phyloP scores from a whole-genome alignment of 768 basidiomycete species.

The Termitomyces sp. region DNA sequence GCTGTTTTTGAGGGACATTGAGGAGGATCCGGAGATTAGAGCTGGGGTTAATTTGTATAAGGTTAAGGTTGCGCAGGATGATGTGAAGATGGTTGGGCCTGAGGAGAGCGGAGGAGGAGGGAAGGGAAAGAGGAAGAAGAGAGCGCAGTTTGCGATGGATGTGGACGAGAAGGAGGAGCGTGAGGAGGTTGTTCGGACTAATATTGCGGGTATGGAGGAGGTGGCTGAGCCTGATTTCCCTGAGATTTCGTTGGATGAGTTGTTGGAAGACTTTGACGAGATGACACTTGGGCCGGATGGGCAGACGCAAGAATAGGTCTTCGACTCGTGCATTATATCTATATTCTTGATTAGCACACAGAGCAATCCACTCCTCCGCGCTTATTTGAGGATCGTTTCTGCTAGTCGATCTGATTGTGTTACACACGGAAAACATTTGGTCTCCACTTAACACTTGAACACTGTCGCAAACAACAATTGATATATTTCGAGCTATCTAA shows the following conservation, averaged over 20 bases:
- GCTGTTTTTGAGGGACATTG: conserved; percentile 88
- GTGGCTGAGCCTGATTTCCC: conserved; percentile 85
- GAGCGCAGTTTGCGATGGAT: conserved; percentile 61
- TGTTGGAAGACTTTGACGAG: conserved; percentile 91
- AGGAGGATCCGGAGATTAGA: conserved; percentile 93
- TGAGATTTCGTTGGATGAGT: conserved; percentile 77
- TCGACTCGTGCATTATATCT: background rate
- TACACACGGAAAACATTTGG: no score
- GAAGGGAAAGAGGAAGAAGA: conserved; percentile 39
- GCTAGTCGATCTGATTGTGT: no score
- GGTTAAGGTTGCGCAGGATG: conserved; percentile 28
- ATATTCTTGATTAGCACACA: background rate
- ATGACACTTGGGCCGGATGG: conserved; percentile 66
- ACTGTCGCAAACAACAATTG: no score
- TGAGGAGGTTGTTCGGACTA: conserved; percentile 21
- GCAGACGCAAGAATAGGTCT: conserved; percentile 7
- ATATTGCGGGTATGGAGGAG: conserved; percentile 32
- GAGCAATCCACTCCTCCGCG: background rate
- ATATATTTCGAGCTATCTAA: background rate
- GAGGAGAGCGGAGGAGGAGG: conserved; percentile 21
- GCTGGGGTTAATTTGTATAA: conserved; percentile 87
- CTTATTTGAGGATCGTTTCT: background rate
- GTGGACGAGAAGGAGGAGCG: conserved; percentile 49
- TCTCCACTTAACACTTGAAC: background rate
- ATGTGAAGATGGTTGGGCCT: conserved; percentile 53